Conservation (phyloP, 305 asterid genomes). For the Fraxinus paxiana region DNA sequence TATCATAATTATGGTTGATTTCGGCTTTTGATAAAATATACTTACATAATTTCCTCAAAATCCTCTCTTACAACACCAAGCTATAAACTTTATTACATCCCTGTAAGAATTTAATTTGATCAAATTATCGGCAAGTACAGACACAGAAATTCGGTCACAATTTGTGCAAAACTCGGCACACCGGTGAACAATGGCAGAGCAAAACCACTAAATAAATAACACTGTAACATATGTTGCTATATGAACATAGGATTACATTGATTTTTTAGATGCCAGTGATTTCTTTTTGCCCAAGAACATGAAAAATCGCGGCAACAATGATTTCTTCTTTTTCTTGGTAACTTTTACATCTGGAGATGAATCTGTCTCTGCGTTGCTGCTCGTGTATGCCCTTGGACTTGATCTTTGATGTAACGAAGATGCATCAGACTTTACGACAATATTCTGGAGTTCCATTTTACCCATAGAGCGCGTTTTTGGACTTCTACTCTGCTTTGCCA, state of each 20-base stretch:
- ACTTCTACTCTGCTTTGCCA: constrained; percentile 21
- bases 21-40: background rate
- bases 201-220: background rate
- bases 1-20: background rate
- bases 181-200: constrained; percentile 25
- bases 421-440: constrained; percentile 26
- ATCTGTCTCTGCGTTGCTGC: constrained; percentile 42
- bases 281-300: constrained; percentile 67
- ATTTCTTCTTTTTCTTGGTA: constrained; percentile 60
- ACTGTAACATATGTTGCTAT: background rate
- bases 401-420: constrained; percentile 32
- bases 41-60: background rate
- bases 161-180: background rate
- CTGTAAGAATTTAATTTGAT: background rate
- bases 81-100: background rate
- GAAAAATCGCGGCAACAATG: constrained; percentile 66
- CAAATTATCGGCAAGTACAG: background rate
- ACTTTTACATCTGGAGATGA: constrained; percentile 39
- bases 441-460: constrained; percentile 29
- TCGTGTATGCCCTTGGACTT: constrained; percentile 37
- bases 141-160: background rate
- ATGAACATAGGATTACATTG: constrained; percentile 14
- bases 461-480: constrained; percentile 39
- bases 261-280: constrained; percentile 33
- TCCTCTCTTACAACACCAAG: background rate